Base-by-base conservation (phyloP, 1,139 yeast species). In the Kodamaea suecica region DNA sequence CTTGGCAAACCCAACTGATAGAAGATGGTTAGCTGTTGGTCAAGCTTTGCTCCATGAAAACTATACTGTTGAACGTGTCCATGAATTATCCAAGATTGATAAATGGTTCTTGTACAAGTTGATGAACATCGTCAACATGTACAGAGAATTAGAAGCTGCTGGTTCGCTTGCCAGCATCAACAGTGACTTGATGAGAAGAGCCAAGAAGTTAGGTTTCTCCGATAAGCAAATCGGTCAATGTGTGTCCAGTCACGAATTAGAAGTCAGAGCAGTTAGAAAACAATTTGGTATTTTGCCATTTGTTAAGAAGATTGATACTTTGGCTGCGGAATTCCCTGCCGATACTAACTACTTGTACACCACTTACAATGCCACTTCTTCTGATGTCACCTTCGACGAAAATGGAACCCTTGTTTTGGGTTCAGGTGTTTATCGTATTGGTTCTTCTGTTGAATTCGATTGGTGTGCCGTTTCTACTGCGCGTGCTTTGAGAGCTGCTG, bases 381-480 rank as follows among this genome's bases (percentile, higher is more conserved):
- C 84, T 49, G 98, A 92, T 62, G 81, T 92, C 39, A 75, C 70
- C 28, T 92, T 92, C 56, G 77, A 85, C 53, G 97, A 90, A 44
- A 77, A 85, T 47, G 97, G 98, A 54, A 83, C 94, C 44, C 72
- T 92, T 78, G 98, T 92, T 29, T 73, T 92, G 49, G 98, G 98
- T 37, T 90, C 97, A 9, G 98, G 98, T 69, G 98, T 92, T 36
- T 92, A 92, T 76, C 80, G 98, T 66, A 92, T 92, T 59, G 98
- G 98, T 41, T 90, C 97, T 4, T 90, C 97, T 17, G 98, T 92
- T 41, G 98, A 92, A 67, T 92, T 92, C 53, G 98, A 92, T 66
- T 92, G 98, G 98, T 92, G 98, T 75, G 98, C 97, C 34, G 98
- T 92, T 43, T 79, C 95, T 42, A 84, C 98, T 39, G 97, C 95